Evolutionary conservation across 1,284 basidiomycete species (phyloP), one percentile per base, ranked within the genome.

Genomic region (Apiotrichum brassicae): DNA sequence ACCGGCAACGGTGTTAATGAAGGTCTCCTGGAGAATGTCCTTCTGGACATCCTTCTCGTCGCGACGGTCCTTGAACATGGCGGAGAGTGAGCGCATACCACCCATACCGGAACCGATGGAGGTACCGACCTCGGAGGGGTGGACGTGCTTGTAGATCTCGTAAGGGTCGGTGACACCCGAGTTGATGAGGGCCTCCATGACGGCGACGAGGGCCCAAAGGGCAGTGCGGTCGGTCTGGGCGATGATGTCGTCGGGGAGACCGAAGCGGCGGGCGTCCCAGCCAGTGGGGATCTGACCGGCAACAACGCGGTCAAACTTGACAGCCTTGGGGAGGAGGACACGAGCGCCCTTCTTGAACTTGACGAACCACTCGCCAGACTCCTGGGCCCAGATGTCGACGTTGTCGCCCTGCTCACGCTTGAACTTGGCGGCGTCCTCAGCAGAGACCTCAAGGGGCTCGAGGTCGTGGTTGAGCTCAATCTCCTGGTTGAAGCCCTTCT

Each of bases 271-370:
- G 56, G 93, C 93, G 60, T 89, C 79, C 93, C 94, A 98, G 18
- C 95, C 95, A 32, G 93, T 94, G 9, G 95, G 94, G 52, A 98
- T 81, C 73, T 98, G 94, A 52, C 93, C 94, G 49, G 88, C 93
- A 50, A 97, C 94, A 43, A 87, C 82, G 50, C 94, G 87, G 71
- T 85, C 89, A 79, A 98, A 98, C 64, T 81, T 82, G 80, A 97
- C 85, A 3, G 94, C 87, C 77, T 98, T 98, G 53, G 94, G 94
- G 42, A 97, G 84, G 60, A 87, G 81, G 62, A 98, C 79, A 49
- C 91, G 85, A 12, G 94, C 92, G 49, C 94, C 95, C 77, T 93
- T 95, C 84, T 97, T 97, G 80, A 98, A 86, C 76, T 97, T 95
- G 66, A 93, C 91, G 63, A 88, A 91, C 87, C 87, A 97, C 67